These are phyloP conservation scores for Lactifluus pinguis DNA, from an alignment of 768 basidiomycete species.

Conservation along the genomic window DNA sequence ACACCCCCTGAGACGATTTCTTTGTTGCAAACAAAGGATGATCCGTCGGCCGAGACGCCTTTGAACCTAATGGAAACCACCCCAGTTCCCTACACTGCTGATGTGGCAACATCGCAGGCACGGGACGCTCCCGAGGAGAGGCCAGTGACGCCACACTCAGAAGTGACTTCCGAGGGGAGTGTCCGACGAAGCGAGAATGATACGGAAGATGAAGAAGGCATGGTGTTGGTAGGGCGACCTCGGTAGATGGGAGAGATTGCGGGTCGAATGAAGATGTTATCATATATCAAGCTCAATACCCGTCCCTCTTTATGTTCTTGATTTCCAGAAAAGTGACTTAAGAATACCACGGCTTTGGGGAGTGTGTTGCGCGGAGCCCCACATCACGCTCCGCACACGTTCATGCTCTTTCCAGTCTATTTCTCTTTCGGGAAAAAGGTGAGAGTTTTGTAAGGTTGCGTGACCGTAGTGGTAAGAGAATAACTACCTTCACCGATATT, in stretches of 20 bases:
- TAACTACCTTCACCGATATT: neutral
- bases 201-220: slow-evolving; percentile 70
- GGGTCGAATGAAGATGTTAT: neutral
- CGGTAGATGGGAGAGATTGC: neutral
- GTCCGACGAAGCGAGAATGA: slow-evolving; percentile 51
- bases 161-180: slow-evolving; percentile 26
- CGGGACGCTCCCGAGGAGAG: slow-evolving; percentile 6
- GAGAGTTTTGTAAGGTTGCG: neutral
- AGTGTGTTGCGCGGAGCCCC: neutral
- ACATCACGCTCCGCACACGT: neutral
- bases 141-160: slow-evolving; percentile 20
- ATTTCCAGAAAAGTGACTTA: neutral
- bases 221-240: slow-evolving; percentile 69
- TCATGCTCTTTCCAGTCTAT: neutral
- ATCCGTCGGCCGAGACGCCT: neutral
- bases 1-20: neutral
- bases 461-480: neutral
- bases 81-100: neutral
- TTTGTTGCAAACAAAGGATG: neutral
- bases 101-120: neutral
- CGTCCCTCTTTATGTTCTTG: slow-evolving; percentile 2
- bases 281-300: neutral
- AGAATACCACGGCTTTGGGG: neutral
- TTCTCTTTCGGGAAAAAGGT: neutral
- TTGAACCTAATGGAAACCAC: slow-evolving; percentile 7